Evolutionary conservation across 2,329 filamentous ascomycete genomes (phyloP).

Genomic region (Colletotrichum zoysiae): DNA sequence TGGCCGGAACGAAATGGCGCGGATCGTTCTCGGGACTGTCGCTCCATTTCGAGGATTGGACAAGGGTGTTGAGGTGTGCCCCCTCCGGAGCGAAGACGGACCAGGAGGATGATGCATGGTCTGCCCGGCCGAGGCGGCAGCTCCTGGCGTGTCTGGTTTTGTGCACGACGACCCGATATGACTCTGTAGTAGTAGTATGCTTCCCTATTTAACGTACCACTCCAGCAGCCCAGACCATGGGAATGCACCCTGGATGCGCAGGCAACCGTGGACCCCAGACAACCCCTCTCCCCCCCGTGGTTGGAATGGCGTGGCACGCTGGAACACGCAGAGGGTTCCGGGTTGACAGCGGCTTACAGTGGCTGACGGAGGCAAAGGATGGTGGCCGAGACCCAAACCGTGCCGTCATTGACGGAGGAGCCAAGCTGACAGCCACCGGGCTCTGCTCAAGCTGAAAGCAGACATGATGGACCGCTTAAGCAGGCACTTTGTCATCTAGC

Average conservation of each 20-base stretch:
- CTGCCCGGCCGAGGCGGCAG: conserved; percentile 30
- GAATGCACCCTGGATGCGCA: neutral
- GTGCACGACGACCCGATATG: conserved; percentile 4
- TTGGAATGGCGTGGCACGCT: neutral
- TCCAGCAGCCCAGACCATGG: conserved; percentile 7
- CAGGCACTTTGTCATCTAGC: conserved; percentile 9
- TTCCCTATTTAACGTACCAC: conserved; percentile 4
- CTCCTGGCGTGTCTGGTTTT: conserved; percentile 19
- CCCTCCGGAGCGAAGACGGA: conserved; percentile 35
- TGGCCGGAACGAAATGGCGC: conserved; percentile 36
- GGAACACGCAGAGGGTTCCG: neutral
- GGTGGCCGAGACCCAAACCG: conserved; percentile 16
- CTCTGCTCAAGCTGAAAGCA: conserved; percentile 13
- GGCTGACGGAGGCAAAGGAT: conserved; percentile 15
- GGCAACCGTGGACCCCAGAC: neutral
- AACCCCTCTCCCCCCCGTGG: neutral
- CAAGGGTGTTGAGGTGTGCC: conserved; percentile 22
- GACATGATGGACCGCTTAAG: conserved; percentile 1
- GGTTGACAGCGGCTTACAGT: conserved; percentile 1
- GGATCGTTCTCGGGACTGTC: conserved; percentile 29
- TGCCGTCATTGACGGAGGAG: conserved; percentile 6
- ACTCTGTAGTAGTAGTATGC: neutral
- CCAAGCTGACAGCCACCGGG: conserved; percentile 31
- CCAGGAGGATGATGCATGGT: conserved; percentile 22
- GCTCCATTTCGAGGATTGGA: conserved; percentile 28